Evolutionary conservation across 2,329 filamentous ascomycete genomes (phyloP).

Genomic region (Dryadomyces quercivorus): DNA sequence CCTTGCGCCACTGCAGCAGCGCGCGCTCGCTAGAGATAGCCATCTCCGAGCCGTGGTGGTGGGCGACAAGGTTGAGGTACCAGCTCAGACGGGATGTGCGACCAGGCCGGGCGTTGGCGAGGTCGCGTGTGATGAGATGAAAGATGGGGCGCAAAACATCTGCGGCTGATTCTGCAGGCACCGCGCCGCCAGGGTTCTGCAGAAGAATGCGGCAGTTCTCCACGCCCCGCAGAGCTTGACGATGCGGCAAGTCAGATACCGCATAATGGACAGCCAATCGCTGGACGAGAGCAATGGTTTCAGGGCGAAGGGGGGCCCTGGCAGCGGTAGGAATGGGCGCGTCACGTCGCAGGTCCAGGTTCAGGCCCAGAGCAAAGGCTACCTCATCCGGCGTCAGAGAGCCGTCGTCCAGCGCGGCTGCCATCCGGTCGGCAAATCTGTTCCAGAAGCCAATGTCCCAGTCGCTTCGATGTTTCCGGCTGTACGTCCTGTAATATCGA

Average conservation of each 20-base stretch:
- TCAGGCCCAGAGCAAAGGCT: conserved; percentile 6
- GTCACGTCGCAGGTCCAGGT: too few relatives aligned
- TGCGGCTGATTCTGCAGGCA: too few relatives aligned
- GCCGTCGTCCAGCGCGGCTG: conserved; percentile 3
- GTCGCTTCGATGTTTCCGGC: not conserved
- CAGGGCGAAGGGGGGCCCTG: not conserved
- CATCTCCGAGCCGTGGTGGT: too few relatives aligned
- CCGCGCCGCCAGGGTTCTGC: not conserved
- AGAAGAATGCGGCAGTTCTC: conserved; percentile 20
- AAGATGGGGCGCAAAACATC: too few relatives aligned
- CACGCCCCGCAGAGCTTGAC: conserved; percentile 19
- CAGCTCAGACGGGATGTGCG: too few relatives aligned
- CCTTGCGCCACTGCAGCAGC: too few relatives aligned
- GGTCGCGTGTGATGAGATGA: too few relatives aligned
- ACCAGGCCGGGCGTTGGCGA: too few relatives aligned
- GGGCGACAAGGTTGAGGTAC: too few relatives aligned
- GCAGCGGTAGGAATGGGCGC: not conserved
- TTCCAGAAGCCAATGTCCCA: conserved; percentile 15
- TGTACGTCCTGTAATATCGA: too few relatives aligned
- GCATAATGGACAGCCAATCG: conserved; percentile 12
- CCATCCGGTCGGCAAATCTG: conserved; percentile 10
- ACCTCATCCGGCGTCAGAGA: conserved; percentile 5
- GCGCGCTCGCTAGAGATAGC: too few relatives aligned
- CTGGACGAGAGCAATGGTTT: conserved; percentile 13
- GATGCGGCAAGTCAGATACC: conserved; percentile 11